phyloP scores from a whole-genome alignment of 2,329 filamentous ascomycete genomes.

The Aspergillus oerlinghausenensis region DNA sequence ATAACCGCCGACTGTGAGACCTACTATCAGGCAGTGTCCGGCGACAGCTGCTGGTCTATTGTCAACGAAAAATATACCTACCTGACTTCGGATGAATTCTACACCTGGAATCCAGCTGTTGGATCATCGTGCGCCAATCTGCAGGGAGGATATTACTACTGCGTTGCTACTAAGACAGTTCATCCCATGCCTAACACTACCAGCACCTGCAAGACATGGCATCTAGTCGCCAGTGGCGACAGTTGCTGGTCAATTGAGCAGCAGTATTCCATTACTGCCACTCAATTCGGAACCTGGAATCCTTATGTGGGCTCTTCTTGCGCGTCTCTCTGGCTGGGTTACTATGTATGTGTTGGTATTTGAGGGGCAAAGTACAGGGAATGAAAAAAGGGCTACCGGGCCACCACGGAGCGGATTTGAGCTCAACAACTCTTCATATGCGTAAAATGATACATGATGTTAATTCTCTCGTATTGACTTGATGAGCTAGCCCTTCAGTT shows the following conservation, averaged over 20 bases:
- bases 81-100: constrained; percentile 1
- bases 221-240: constrained; percentile 19
- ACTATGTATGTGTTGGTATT: constrained; percentile 20
- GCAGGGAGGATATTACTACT: constrained; percentile 7
- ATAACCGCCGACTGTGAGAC: constrained; percentile 9
- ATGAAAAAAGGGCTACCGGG: no score
- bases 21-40: constrained; percentile 12
- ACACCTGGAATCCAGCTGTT: constrained; percentile 13
- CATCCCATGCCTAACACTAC: constrained; percentile 9
- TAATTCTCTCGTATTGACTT: no score
- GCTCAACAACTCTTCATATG: no score
- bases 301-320: constrained; percentile 17
- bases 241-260: constrained; percentile 18
- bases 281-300: constrained; percentile 20
- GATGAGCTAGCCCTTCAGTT: no score
- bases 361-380: not conserved
- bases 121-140: constrained; percentile 7
- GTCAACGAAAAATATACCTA: constrained; percentile 7
- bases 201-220: constrained; percentile 20
- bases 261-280: constrained; percentile 10
- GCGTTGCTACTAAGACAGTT: constrained; percentile 2
- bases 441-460: no score
- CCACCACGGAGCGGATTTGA: no score
- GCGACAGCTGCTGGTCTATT: constrained; percentile 12
- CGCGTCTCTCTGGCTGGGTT: constrained; percentile 14